Conservation (phyloP, 192 early-diverging fungal species). For the Backusella mclennaniae region DNA sequence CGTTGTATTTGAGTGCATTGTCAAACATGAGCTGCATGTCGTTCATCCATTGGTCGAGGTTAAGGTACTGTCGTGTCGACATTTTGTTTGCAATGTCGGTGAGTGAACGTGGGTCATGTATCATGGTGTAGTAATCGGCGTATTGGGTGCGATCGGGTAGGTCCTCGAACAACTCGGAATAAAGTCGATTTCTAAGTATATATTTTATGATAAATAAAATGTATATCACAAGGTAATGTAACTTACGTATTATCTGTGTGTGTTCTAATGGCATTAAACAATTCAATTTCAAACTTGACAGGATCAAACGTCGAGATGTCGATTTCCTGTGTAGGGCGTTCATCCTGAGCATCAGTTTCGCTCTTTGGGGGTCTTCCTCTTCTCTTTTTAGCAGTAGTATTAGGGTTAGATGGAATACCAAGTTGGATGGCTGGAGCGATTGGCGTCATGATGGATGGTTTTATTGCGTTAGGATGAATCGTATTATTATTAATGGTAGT, state of each 20-base stretch:
- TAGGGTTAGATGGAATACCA: too few relatives aligned
- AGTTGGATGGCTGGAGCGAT: neutral
- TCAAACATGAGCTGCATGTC: slow-evolving; percentile 85
- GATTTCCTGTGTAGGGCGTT: slow-evolving; percentile 15
- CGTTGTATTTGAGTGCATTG: slow-evolving; percentile 92
- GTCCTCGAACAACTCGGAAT: slow-evolving; percentile 77
- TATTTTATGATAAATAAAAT: neutral
- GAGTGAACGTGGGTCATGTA: slow-evolving; percentile 79
- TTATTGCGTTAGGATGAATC: neutral
- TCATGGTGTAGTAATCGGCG: slow-evolving; percentile 90
- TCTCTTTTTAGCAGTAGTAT: neutral
- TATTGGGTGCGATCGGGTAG: slow-evolving; percentile 74
- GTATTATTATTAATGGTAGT: neutral
- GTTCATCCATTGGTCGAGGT: slow-evolving; percentile 67
- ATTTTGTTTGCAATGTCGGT: slow-evolving; percentile 65
- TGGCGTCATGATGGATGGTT: neutral
- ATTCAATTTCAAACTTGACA: slow-evolving; percentile 33
- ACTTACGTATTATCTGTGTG: slow-evolving; percentile 50
- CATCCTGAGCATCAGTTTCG: slow-evolving; percentile 13
- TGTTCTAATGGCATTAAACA: slow-evolving; percentile 42
- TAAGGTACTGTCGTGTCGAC: slow-evolving; percentile 56
- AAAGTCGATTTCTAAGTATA: slow-evolving; percentile 41
- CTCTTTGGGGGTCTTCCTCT: slow-evolving; percentile 32
- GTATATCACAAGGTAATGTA: too few relatives aligned
- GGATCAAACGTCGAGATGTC: slow-evolving; percentile 20